Percentiles rank a stretch among this genome's conserved stretches.
Conservation (phyloP, 2,329 filamentous ascomycete genomes). For the Penicillium olsonii region DNA sequence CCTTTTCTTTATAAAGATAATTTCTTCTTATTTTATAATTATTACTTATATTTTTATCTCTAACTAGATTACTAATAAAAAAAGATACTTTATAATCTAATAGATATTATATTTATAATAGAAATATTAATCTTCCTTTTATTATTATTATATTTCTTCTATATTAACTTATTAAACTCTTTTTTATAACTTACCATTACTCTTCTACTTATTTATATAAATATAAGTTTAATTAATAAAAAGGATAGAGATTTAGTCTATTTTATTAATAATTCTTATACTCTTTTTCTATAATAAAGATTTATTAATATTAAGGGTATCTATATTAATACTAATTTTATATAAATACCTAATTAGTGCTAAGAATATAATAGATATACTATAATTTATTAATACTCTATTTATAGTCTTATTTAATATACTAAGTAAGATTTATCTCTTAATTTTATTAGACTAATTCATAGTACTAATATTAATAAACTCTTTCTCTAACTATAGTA, state of each 20-base stretch:
- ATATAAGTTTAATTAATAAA: not conserved
- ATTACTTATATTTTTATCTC: no score
- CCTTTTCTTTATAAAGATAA: not conserved
- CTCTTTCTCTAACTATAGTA: no score
- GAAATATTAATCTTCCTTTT: not conserved
- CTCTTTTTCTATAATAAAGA: not conserved
- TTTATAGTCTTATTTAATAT: no score
- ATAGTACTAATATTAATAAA: no score
- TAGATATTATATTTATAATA: not conserved
- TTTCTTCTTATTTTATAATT: no score
- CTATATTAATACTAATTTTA: not conserved
- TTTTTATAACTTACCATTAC: not conserved
- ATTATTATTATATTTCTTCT: not conserved
- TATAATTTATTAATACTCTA: no score
- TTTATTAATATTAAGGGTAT: not conserved
- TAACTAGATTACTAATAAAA: no score
- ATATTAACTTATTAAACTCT: not conserved
- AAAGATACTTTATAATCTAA: no score
- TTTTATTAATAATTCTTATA: no score
- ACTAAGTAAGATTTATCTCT: no score
- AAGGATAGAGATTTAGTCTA: not conserved
- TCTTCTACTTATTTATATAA: not conserved
- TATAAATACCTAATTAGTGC: not conserved
- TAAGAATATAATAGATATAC: not conserved
- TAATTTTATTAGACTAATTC: no score